Percentiles rank a stretch among this genome's conserved stretches.
These are phyloP conservation scores for Pseudocercospora fijiensis DNA, from an alignment of 2,329 filamentous ascomycete species.

Conservation along the genomic window DNA sequence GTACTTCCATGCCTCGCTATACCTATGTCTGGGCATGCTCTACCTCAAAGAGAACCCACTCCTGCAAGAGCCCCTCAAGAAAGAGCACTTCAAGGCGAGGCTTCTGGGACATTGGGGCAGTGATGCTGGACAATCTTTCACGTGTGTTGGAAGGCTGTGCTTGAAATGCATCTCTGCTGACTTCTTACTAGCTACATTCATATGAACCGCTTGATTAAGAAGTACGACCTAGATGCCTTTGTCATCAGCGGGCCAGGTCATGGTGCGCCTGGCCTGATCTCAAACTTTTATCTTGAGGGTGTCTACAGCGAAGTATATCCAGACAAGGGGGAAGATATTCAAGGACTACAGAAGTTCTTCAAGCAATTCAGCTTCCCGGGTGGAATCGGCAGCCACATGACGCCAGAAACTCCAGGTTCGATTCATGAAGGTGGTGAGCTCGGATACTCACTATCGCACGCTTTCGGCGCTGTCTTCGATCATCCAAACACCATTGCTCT, in stretches of 20 bases:
- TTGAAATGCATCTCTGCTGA: constrained; percentile 9
- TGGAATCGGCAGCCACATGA: constrained; percentile 74
- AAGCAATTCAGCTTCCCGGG: constrained; percentile 81
- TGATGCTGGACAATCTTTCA: constrained; percentile 77
- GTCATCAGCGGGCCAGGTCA: constrained; percentile 77
- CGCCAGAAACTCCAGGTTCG: constrained; percentile 66
- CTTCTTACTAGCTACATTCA: constrained; percentile 60
- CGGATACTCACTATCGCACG: constrained; percentile 77
- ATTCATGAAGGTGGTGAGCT: constrained; percentile 75
- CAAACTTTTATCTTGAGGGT: constrained; percentile 74
- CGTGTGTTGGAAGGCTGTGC: constrained; percentile 35
- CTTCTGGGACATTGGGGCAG: constrained; percentile 77
- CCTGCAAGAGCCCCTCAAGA: constrained; percentile 65
- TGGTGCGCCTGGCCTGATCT: constrained; percentile 72
- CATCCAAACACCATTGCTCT: constrained; percentile 71
- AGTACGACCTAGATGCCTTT: constrained; percentile 67
- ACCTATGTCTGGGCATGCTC: constrained; percentile 76
- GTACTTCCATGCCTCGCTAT: constrained; percentile 72
- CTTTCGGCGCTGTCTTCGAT: constrained; percentile 75
- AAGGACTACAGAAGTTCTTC: constrained; percentile 74
- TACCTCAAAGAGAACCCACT: constrained; percentile 74
- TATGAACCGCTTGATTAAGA: constrained; percentile 79
- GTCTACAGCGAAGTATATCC: constrained; percentile 77
- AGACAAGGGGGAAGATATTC: constrained; percentile 65
- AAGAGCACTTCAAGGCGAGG: constrained; percentile 70